phyloP scores from a whole-genome alignment of 2,329 filamentous ascomycete species.

The Hymenoscyphus fraxineus region DNA sequence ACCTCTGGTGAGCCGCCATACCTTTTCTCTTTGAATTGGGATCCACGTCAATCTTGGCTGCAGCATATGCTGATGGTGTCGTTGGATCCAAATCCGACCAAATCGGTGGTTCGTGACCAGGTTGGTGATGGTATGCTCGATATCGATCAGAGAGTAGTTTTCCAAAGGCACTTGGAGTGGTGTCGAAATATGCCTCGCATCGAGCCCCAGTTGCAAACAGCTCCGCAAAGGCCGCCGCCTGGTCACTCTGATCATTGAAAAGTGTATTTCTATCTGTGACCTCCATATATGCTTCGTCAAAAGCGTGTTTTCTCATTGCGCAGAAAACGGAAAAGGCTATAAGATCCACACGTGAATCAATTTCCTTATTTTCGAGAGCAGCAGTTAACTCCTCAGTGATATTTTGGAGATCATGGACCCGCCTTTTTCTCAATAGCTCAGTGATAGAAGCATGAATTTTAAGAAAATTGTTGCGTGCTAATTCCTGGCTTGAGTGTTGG shows the following conservation, averaged over 20 bases:
- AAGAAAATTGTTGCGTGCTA: constrained; percentile 38
- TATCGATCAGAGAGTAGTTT: constrained; percentile 36
- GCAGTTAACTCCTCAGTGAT: constrained; percentile 16
- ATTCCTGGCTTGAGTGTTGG: constrained; percentile 33
- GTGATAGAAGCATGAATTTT: constrained; percentile 31
- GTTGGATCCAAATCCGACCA: constrained; percentile 47
- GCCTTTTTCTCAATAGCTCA: constrained; percentile 18
- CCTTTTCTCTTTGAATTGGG: constrained; percentile 41
- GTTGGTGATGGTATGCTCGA: constrained; percentile 43
- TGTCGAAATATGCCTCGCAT: constrained; percentile 60
- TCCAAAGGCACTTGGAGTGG: constrained; percentile 47
- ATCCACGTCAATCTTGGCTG: constrained; percentile 49
- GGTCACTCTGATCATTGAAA: constrained; percentile 58
- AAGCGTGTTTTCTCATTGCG: constrained; percentile 50
- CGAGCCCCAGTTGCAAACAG: constrained; percentile 60
- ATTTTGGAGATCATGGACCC: constrained; percentile 16
- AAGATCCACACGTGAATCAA: constrained; percentile 50
- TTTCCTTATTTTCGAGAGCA: constrained; percentile 16
- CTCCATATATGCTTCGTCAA: constrained; percentile 62
- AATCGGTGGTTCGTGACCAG: constrained; percentile 45
- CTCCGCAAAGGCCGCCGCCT: constrained; percentile 61
- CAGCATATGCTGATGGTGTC: constrained; percentile 47
- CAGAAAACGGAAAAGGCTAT: constrained; percentile 56
- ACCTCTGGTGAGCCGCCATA: constrained; percentile 36
- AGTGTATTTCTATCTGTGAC: constrained; percentile 59